These are phyloP conservation scores for Globisporangium carolinianum DNA, from an alignment of 352 stramenopile genomes.

Conservation along the genomic window DNA sequence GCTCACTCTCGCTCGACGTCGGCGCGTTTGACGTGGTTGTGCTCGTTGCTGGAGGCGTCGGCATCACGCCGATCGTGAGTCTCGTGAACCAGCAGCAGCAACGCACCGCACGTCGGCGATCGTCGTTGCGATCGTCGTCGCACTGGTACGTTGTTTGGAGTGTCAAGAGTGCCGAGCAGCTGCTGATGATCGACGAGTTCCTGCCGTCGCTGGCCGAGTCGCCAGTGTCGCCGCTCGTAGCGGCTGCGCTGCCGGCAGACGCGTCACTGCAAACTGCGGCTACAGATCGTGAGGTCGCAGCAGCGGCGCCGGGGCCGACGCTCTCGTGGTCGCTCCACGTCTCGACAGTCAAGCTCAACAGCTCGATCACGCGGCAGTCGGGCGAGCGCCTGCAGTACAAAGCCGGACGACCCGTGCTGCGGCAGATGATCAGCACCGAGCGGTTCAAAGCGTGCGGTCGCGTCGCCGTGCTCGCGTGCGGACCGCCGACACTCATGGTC, in stretches of 20 bases:
- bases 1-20: slow-evolving; percentile 53
- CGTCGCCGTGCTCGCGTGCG: slow-evolving; percentile 69
- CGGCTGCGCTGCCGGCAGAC: slow-evolving; percentile 9
- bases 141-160: slow-evolving; percentile 65
- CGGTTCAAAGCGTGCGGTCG: slow-evolving; percentile 39
- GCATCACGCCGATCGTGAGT: slow-evolving; percentile 73
- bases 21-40: slow-evolving; percentile 62
- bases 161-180: slow-evolving; percentile 43
- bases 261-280: neutral
- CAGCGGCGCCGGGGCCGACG: slow-evolving; percentile 16
- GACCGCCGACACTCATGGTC: slow-evolving; percentile 61
- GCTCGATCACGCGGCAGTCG: slow-evolving; percentile 36
- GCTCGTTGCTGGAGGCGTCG: slow-evolving; percentile 61
- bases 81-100: slow-evolving; percentile 62
- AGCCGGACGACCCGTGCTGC: slow-evolving; percentile 46
- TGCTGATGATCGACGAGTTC: slow-evolving; percentile 72
- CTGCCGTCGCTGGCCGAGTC: slow-evolving; percentile 43
- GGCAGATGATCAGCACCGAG: slow-evolving; percentile 65
- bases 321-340: slow-evolving; percentile 62
- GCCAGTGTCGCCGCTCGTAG: slow-evolving; percentile 18
- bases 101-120: slow-evolving; percentile 15
- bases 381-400: slow-evolving; percentile 51
- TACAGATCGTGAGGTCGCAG: neutral
- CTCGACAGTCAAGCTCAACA: slow-evolving; percentile 37
- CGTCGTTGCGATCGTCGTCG: slow-evolving; percentile 27